Conservation (phyloP, 768 basidiomycete genomes). For the Candolleomyces efflorescens region DNA sequence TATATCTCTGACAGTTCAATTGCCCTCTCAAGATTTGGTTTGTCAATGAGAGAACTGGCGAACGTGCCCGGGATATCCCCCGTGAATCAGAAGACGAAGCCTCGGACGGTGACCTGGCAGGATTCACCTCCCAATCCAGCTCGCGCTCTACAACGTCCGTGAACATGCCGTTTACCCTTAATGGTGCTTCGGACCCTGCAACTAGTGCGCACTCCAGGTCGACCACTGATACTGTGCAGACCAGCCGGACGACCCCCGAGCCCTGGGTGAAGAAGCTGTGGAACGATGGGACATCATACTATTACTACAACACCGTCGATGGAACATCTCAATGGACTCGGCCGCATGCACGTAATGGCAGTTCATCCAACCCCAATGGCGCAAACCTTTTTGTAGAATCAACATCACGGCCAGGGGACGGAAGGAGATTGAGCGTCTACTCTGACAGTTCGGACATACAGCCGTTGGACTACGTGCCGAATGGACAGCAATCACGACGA, state of each 20-base stretch:
- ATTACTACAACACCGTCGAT: slow-evolving; percentile 69
- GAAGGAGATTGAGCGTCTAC: slow-evolving; percentile 56
- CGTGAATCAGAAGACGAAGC: slow-evolving; percentile 62
- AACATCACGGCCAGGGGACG: slow-evolving; percentile 29
- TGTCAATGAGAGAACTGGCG: slow-evolving; percentile 84
- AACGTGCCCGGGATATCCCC: slow-evolving; percentile 82
- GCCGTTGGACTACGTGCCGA: slow-evolving; percentile 35
- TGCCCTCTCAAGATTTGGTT: slow-evolving; percentile 74
- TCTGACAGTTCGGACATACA: slow-evolving; percentile 80
- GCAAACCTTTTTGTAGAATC: slow-evolving; percentile 17
- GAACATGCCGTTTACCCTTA: slow-evolving; percentile 43
- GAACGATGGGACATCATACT: slow-evolving; percentile 80
- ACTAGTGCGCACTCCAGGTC: slow-evolving; percentile 35
- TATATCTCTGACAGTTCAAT: background rate
- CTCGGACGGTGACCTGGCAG: slow-evolving; percentile 60
- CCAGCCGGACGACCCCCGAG: slow-evolving; percentile 57
- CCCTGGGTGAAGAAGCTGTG: slow-evolving; percentile 81
- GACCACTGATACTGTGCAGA: slow-evolving; percentile 59
- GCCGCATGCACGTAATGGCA: slow-evolving; percentile 37
- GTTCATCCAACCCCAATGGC: slow-evolving; percentile 12
- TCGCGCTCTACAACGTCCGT: slow-evolving; percentile 54
- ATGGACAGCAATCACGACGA: slow-evolving; percentile 10
- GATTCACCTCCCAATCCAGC: slow-evolving; percentile 52
- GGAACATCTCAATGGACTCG: slow-evolving; percentile 67
- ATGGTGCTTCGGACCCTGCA: slow-evolving; percentile 31